Conservation (phyloP, 352 stramenopile species). For the Phytopythium oedochilum region DNA sequence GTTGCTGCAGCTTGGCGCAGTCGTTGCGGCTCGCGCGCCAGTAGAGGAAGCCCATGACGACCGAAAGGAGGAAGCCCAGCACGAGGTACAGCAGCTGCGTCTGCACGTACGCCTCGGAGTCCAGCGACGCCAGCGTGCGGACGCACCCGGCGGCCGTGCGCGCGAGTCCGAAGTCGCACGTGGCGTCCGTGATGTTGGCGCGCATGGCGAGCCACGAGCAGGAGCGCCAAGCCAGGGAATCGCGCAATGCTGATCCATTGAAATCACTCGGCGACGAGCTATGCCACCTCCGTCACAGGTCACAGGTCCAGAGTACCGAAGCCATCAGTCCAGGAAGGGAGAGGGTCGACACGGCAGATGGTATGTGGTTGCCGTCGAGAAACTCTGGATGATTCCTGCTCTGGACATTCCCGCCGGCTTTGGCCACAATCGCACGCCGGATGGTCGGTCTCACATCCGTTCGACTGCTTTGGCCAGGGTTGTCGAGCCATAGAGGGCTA, state of each 20-base stretch:
- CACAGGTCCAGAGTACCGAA: background rate
- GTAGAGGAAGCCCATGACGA: constrained; percentile 41
- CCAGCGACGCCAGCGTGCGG: constrained; percentile 35
- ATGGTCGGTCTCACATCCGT: too few species aligned
- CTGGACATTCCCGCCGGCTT: too few species aligned
- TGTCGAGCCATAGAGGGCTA: too few species aligned
- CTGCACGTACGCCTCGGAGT: constrained; percentile 19
- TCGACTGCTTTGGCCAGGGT: too few species aligned
- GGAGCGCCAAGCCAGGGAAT: background rate
- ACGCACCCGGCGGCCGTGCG: constrained; percentile 30
- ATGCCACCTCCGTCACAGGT: too few species aligned
- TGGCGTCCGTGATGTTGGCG: constrained; percentile 35
- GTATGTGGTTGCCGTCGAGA: too few species aligned
- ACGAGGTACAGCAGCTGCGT: constrained; percentile 40
- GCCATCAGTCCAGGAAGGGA: too few species aligned
- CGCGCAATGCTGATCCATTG: too few species aligned
- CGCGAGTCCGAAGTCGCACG: constrained; percentile 52
- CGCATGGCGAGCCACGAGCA: background rate
- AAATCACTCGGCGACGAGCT: background rate
- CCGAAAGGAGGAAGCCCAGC: constrained; percentile 26
- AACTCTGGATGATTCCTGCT: too few species aligned
- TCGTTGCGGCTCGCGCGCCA: constrained; percentile 25
- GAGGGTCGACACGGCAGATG: too few species aligned
- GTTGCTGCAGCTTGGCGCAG: constrained; percentile 42
- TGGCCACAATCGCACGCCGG: too few species aligned